Base-by-base conservation (phyloP, 352 stramenopile genomes). In the Phytophthora constricta region DNA sequence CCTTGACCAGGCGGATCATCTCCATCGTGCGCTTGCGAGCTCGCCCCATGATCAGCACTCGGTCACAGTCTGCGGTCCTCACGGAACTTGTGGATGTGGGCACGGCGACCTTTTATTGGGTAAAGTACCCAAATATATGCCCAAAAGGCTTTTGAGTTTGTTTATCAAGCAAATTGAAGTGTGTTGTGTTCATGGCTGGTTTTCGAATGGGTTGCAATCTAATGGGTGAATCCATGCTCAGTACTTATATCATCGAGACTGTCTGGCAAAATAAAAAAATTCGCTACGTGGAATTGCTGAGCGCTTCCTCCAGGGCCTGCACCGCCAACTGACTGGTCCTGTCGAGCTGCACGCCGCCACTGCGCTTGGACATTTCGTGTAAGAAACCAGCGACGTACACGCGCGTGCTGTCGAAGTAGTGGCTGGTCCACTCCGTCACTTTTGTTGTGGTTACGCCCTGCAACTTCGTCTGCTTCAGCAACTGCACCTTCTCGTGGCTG, bases 1-100 rank as follows among this genome's bases (percentile, higher is more conserved):
- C 87, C 65, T 91, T 91, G 22, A 92, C 86, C 58, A 88, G 79
- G 51, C 78, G 81, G 72, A 95, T 86, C 71, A 93, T 89, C 66
- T 91, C 80, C 77, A 93, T 80, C 52, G 82, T 84, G 31, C 72
- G 74, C 76, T 93, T 93, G 31, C 87, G 76, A 64, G 87, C 87
- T 59, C 87, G 84, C 20, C 87, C 87, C 87, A 95, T 95, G 54
- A 13, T 78, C n/a, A n/a, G n/a, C n/a, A n/a, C n/a, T n/a, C n/a
- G n/a, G n/a, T n/a, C n/a, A n/a, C n/a, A n/a, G n/a, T n/a, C n/a
- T n/a, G n/a, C n/a, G n/a, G n/a, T n/a, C n/a, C n/a, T n/a, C n/a
- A n/a, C n/a, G n/a, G n/a, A n/a, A n/a, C n/a, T n/a, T n/a, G n/a
- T n/a, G n/a, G n/a, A n/a, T n/a, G n/a, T n/a, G n/a, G n/a, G n/a